Percentiles rank a stretch among this genome's conserved stretches.
Evolutionary conservation across 768 basidiomycete species (phyloP).

Genomic region (Plicaturopsis crispa): DNA sequence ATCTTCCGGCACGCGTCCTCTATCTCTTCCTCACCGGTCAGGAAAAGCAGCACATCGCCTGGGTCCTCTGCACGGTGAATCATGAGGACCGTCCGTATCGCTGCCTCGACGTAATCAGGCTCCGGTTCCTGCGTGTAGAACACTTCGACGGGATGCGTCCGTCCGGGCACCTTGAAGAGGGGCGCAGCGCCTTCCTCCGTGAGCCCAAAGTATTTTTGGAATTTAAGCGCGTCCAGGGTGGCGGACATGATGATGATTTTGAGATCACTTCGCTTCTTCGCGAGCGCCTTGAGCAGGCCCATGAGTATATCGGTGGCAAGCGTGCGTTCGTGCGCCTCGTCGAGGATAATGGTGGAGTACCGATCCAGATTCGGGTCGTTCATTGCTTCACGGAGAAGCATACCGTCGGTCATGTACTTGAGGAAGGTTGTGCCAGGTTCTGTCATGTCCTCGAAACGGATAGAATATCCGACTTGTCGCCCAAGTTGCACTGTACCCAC

Average conservation of each 20-base stretch:
- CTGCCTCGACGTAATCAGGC: conserved; percentile 94
- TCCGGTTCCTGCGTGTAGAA: conserved; percentile 92
- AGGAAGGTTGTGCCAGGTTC: conserved; percentile 86
- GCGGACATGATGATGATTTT: conserved; percentile 99
- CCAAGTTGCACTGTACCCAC: conserved; percentile 78
- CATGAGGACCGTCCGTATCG: conserved; percentile 93
- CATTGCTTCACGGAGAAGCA: conserved; percentile 98
- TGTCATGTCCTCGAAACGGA: conserved; percentile 98
- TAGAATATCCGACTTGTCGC: conserved; percentile 94
- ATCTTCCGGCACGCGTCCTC: conserved; percentile 95
- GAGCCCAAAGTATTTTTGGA: conserved; percentile 86
- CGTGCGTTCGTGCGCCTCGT: conserved; percentile 98
- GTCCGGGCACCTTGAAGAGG: conserved; percentile 85
- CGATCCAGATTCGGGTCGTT: conserved; percentile 83
- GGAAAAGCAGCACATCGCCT: conserved; percentile 89
- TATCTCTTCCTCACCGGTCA: conserved; percentile 98
- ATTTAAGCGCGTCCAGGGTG: conserved; percentile 93
- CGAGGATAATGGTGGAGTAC: conserved; percentile 97
- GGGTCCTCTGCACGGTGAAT: conserved; percentile 94
- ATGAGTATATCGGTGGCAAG: conserved; percentile 97
- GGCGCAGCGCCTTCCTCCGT: conserved; percentile 47
- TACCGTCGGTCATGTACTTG: conserved; percentile 99
- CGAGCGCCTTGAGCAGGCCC: conserved; percentile 87
- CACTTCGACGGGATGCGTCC: conserved; percentile 93
- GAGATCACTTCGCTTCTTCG: conserved; percentile 75